phyloP scores from a whole-genome alignment of 768 basidiomycete species.

The Asterophora lycoperdoides region DNA sequence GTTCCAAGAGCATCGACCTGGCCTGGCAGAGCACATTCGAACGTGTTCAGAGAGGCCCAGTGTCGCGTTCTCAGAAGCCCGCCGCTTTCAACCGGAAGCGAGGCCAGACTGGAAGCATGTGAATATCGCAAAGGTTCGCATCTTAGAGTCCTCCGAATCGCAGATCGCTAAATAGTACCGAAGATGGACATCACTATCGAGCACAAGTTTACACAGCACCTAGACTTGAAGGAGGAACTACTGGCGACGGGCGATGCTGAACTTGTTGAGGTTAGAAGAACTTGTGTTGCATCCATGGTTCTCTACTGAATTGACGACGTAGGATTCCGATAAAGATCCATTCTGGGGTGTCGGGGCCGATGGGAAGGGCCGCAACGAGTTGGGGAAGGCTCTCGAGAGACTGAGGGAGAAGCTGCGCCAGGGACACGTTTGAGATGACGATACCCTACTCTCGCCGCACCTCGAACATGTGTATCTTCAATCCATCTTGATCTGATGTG shows the following conservation, averaged over 20 bases:
- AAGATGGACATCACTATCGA: constrained; percentile 62
- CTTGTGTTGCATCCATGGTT: not conserved
- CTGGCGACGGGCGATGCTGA: constrained; percentile 62
- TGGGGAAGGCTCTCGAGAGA: constrained; percentile 66
- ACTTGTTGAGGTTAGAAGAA: constrained; percentile 55
- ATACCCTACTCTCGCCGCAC: not conserved
- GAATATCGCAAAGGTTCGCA: constrained; percentile 56
- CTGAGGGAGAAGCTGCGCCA: constrained; percentile 52
- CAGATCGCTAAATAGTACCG: constrained; percentile 18
- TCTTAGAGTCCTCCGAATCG: not conserved
- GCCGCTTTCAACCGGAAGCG: constrained; percentile 56
- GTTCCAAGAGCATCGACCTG: constrained; percentile 58
- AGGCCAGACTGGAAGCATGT: constrained; percentile 66
- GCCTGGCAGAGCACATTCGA: constrained; percentile 66
- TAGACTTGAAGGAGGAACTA: constrained; percentile 52
- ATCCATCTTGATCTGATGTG: not conserved
- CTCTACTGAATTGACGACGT: constrained; percentile 6
- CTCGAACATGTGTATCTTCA: constrained; percentile 34
- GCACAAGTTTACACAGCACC: constrained; percentile 71
- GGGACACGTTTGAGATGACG: not conserved
- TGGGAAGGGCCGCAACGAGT: constrained; percentile 63
- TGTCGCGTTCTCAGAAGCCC: constrained; percentile 63
- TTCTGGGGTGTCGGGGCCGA: constrained; percentile 78
- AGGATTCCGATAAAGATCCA: constrained; percentile 74
- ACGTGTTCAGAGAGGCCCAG: constrained; percentile 60